Evolutionary conservation across 2,329 filamentous ascomycete genomes (phyloP), one percentile per base, ranked within the genome.

Genomic region (Exophiala aquamarina): DNA sequence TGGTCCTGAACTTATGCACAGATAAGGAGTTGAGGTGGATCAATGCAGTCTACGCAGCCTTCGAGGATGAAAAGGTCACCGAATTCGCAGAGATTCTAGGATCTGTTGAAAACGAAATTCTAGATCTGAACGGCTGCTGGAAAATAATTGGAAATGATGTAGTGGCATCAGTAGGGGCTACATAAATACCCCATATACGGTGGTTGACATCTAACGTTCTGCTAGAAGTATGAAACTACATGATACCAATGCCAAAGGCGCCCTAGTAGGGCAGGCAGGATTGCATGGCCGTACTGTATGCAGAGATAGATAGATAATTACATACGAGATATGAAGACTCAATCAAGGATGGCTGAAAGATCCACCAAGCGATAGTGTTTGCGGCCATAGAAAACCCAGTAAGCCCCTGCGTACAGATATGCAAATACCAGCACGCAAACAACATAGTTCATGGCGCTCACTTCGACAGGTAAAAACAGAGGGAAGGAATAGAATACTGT

Each of bases 401-500:
- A 13, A 13, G 19, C 35, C 10, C 15, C 15, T 19, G 18, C 18
- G 18, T 19, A 21, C 18, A 37, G 17, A 8, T 4, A 15, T 13
- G 19, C 35, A 21, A 15, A 15, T 7, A 37, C 35, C n/a, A 37
- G 18, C 10, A 70, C 66, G 13, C 57, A 66, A 11, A 60, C 66
- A 13, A 70, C 64, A 52, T 70, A 70, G 45, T 70, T 70, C 68
- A 70, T 70, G 45, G 62, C 64, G 23, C 57, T 55, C 23, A 63
- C 58, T 7, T 44, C 52, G 5, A 65, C 67, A 15, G 68, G 68
- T 55, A 61, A 65, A 15, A 62, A 58, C 14, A 63, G 63, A n/a
- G 69, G 69, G 56, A 71, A 70, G n/a, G 65, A 68, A 58, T 71
- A 76, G 61, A 77, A 74, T 43, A 77, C 53, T 38, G 76, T 63